A percentile compares a stretch with the other conserved stretches of the same genome.
Evolutionary conservation across 768 basidiomycete species (phyloP).

Genomic region (Hemileccinum rubropunctum): DNA sequence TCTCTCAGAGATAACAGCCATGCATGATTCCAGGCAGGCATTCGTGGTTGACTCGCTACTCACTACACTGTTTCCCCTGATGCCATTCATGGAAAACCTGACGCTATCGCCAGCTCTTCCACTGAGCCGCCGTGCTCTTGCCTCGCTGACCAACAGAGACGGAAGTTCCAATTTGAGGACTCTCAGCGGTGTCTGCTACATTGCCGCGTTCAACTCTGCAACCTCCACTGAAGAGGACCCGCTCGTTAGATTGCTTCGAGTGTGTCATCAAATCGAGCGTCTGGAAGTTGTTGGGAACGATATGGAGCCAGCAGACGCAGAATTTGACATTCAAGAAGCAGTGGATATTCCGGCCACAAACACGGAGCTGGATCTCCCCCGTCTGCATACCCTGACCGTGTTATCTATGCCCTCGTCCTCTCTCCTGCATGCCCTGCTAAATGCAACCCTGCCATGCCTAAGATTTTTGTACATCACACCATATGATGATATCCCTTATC

Average conservation of each 20-base stretch:
- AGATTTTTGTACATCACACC: slow-evolving; percentile 68
- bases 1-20: slow-evolving; percentile 51
- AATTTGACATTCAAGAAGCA: slow-evolving; percentile 26
- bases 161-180: slow-evolving; percentile 46
- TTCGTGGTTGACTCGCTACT: slow-evolving; percentile 62
- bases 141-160: slow-evolving; percentile 50
- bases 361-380: slow-evolving; percentile 49
- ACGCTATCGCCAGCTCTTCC: slow-evolving; percentile 53
- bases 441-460: slow-evolving; percentile 60
- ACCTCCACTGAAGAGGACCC: slow-evolving; percentile 43
- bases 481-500: slow-evolving; percentile 64
- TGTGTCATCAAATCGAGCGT: slow-evolving; percentile 56
- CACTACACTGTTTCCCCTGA: slow-evolving; percentile 59
- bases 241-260: slow-evolving; percentile 54
- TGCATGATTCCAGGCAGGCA: slow-evolving; percentile 42
- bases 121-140: slow-evolving; percentile 58
- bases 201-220: slow-evolving; percentile 31
- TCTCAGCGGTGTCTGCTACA: slow-evolving; percentile 57
- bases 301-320: slow-evolving; percentile 51
- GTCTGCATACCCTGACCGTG: slow-evolving; percentile 57
- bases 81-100: slow-evolving; percentile 60
- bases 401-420: slow-evolving; percentile 68
- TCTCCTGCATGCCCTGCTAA: slow-evolving; percentile 56
- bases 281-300: slow-evolving; percentile 63
- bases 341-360: slow-evolving; percentile 23